phyloP scores from a whole-genome alignment of 164 flowering plant species.

The Stephania cephalantha region DNA sequence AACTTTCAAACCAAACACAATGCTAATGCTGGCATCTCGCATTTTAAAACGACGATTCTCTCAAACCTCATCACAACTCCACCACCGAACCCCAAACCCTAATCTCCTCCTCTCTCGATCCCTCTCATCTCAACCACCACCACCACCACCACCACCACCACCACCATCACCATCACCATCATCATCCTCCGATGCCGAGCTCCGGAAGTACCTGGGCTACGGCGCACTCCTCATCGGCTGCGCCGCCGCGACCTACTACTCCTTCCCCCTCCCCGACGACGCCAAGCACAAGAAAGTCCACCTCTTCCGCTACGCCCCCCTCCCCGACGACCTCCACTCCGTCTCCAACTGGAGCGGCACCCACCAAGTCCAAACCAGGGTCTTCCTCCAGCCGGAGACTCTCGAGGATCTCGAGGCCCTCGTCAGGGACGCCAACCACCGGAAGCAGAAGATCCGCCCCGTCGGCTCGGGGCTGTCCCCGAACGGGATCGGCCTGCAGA shows the following conservation, averaged over 20 bases:
- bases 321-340: conserved; percentile 94
- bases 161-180: conserved; percentile 31
- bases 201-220: conserved; percentile 89
- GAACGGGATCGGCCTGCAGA: conserved; percentile 81
- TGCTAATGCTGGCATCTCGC: conserved; percentile 37
- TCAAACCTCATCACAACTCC: conserved; percentile 25
- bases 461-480: conserved; percentile 95
- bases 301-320: conserved; percentile 80
- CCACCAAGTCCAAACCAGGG: conserved; percentile 84
- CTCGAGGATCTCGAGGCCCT: conserved; percentile 51
- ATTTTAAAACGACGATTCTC: conserved; percentile 30
- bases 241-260: conserved; percentile 87
- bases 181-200: conserved; percentile 42
- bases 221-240: conserved; percentile 62
- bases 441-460: conserved; percentile 64
- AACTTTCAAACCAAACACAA: neutral
- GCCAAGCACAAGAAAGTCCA: conserved; percentile 94
- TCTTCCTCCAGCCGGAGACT: conserved; percentile 74
- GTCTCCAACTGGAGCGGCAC: conserved; percentile 98
- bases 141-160: conserved; percentile 21
- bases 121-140: conserved; percentile 19
- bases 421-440: conserved; percentile 51
- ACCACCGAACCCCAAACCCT: conserved; percentile 16
- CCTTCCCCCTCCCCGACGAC: conserved; percentile 79
- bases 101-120: conserved; percentile 21